These are phyloP conservation scores for Pseudopithomyces maydicus DNA, from an alignment of 2,329 filamentous ascomycete species.

Conservation along the genomic window DNA sequence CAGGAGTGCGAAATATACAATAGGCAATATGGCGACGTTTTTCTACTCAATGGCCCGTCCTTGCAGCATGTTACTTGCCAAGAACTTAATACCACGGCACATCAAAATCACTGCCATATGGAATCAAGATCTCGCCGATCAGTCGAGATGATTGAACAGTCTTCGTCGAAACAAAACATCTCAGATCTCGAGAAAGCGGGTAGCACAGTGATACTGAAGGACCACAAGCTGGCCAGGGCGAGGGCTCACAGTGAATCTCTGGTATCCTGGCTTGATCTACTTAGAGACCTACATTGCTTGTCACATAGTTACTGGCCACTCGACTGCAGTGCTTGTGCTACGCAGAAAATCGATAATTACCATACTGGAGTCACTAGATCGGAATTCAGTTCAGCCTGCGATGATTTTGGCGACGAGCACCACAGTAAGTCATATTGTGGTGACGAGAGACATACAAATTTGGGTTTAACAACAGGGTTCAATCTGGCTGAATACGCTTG, in stretches of 20 bases:
- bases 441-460: background rate
- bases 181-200: background rate
- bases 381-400: background rate
- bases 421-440: background rate
- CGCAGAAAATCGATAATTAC: background rate
- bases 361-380: conserved; percentile 1
- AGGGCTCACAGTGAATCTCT: conserved; percentile 6
- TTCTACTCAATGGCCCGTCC: background rate
- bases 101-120: conserved; percentile 2
- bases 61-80: background rate
- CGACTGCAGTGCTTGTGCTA: background rate
- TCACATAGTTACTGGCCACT: conserved; percentile 6
- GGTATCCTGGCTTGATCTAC: conserved; percentile 5
- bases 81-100: conserved; percentile 6
- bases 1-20: background rate
- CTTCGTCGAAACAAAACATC: background rate
- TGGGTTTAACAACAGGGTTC: no score
- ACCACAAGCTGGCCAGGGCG: background rate
- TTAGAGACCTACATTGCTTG: conserved; percentile 4
- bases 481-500: background rate
- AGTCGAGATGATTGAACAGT: background rate
- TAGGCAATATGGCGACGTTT: conserved; percentile 1
- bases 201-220: no score
- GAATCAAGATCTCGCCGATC: background rate
- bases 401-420: background rate